phyloP scores from a whole-genome alignment of 495 filamentous ascomycete genomes.

The Letharia lupina region DNA sequence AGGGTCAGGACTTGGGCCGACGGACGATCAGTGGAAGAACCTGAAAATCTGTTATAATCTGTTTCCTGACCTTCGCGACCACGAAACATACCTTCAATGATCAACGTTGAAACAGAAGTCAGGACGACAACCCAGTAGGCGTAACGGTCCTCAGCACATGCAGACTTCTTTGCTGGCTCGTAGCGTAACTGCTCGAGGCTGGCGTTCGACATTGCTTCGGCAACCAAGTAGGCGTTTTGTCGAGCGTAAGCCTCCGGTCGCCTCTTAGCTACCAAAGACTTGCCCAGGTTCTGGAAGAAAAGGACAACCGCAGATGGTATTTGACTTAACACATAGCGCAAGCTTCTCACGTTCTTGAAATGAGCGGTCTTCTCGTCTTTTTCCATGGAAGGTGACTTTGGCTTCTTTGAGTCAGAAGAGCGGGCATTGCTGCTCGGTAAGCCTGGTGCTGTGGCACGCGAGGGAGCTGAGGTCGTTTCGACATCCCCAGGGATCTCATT shows the following conservation, averaged over 20 bases:
- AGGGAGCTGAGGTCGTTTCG: constrained; percentile 16
- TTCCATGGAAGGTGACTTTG: constrained; percentile 33
- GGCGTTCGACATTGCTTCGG: constrained; percentile 66
- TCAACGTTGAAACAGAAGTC: constrained; percentile 63
- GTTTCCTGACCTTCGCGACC: not conserved
- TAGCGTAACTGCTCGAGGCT: constrained; percentile 58
- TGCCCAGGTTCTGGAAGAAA: constrained; percentile 75
- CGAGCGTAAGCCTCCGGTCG: constrained; percentile 54
- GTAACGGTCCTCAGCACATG: constrained; percentile 45
- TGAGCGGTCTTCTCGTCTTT: constrained; percentile 42
- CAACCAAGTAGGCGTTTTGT: constrained; percentile 61
- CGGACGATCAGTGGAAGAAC: constrained; percentile 47
- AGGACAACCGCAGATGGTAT: constrained; percentile 61
- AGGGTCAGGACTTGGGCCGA: constrained; percentile 64
- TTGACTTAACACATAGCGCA: constrained; percentile 68
- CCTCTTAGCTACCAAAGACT: constrained; percentile 64
- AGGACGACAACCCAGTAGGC: constrained; percentile 76
- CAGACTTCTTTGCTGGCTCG: constrained; percentile 35
- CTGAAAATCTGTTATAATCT: constrained; percentile 18
- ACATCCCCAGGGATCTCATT: not conserved
- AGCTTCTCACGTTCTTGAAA: constrained; percentile 69
- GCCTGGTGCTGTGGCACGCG: constrained; percentile 10
- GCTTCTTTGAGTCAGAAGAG: constrained; percentile 29
- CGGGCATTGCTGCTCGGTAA: constrained; percentile 23
- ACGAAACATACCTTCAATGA: constrained; percentile 55